Evolutionary conservation across 2,329 filamentous ascomycete species (phyloP).

Genomic region (Zalaria sp.): DNA sequence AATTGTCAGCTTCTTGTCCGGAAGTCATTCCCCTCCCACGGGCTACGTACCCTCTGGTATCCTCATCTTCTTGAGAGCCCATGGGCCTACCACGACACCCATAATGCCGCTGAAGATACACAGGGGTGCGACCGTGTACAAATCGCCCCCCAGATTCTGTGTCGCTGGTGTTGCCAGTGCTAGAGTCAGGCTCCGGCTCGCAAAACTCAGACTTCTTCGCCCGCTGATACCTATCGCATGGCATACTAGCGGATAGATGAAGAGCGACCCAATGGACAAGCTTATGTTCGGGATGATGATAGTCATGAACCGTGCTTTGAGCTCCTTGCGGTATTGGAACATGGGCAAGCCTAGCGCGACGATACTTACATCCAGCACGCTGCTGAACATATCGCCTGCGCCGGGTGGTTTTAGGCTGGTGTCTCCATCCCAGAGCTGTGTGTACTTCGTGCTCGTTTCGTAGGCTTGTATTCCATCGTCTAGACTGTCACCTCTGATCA

Average conservation of each 20-base stretch:
- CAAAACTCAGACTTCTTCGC: slow-evolving; percentile 39
- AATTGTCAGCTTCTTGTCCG: background rate
- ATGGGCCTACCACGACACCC: slow-evolving; percentile 40
- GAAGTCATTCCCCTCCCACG: background rate
- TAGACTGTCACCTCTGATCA: slow-evolving; percentile 29
- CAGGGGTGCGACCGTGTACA: slow-evolving; percentile 41
- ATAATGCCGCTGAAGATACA: slow-evolving; percentile 46
- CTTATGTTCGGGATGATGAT: slow-evolving; percentile 40
- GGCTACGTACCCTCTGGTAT: slow-evolving; percentile 36
- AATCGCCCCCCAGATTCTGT: slow-evolving; percentile 42
- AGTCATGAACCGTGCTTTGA: slow-evolving; percentile 31
- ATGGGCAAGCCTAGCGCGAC: slow-evolving; percentile 46
- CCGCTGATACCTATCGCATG: slow-evolving; percentile 40
- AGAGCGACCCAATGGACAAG: slow-evolving; percentile 39
- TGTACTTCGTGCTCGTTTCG: slow-evolving; percentile 39
- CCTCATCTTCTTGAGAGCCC: slow-evolving; percentile 33
- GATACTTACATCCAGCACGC: slow-evolving; percentile 43
- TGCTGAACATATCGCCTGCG: slow-evolving; percentile 42
- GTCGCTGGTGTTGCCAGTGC: slow-evolving; percentile 46
- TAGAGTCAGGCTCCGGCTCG: slow-evolving; percentile 42
- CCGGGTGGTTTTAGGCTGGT: slow-evolving; percentile 27
- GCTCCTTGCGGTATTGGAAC: slow-evolving; percentile 45
- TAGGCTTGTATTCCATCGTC: slow-evolving; percentile 31
- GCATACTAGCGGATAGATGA: slow-evolving; percentile 44
- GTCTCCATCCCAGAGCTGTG: slow-evolving; percentile 33